Evolutionary conservation across 2,329 filamentous ascomycete species (phyloP).

Genomic region (Fusarium setosum): DNA sequence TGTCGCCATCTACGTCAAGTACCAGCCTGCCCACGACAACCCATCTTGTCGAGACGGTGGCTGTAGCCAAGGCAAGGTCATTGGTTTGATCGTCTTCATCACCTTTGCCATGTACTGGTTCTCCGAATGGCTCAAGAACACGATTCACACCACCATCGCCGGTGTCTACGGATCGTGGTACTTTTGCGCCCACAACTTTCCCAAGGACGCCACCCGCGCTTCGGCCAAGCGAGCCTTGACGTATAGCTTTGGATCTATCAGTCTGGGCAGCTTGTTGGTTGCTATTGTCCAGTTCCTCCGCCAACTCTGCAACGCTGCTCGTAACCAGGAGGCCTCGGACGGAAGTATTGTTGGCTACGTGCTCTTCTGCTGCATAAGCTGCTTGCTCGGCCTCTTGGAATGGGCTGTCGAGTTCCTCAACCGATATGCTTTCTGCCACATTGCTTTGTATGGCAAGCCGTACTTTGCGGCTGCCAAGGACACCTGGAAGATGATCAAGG

Average conservation of each 20-base stretch:
- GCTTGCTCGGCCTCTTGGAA: conserved; percentile 80
- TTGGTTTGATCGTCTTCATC: conserved; percentile 85
- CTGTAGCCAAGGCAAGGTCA: conserved; percentile 82
- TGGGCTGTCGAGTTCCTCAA: conserved; percentile 93
- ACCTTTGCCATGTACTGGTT: conserved; percentile 97
- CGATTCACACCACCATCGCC: conserved; percentile 86
- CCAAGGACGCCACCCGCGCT: conserved; percentile 83
- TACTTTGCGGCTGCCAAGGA: conserved; percentile 90
- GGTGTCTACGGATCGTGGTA: conserved; percentile 96
- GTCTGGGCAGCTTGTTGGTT: conserved; percentile 85
- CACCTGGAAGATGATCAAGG: conserved; percentile 91
- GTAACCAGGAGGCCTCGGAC: conserved; percentile 69
- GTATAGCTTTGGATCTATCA: conserved; percentile 93
- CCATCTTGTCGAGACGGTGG: conserved; percentile 66
- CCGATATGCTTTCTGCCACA: conserved; percentile 91
- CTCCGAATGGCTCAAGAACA: conserved; percentile 93
- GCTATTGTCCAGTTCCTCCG: conserved; percentile 88
- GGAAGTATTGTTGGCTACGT: conserved; percentile 75
- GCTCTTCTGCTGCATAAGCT: conserved; percentile 80
- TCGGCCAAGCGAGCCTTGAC: conserved; percentile 85
- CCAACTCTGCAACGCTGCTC: conserved; percentile 84
- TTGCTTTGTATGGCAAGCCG: conserved; percentile 90
- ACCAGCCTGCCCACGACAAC: conserved; percentile 71
- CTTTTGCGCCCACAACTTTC: conserved; percentile 78
- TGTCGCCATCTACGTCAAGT: conserved; percentile 87